phyloP scores from a whole-genome alignment of 164 flowering plant species.

The Tetracentron sinense region DNA sequence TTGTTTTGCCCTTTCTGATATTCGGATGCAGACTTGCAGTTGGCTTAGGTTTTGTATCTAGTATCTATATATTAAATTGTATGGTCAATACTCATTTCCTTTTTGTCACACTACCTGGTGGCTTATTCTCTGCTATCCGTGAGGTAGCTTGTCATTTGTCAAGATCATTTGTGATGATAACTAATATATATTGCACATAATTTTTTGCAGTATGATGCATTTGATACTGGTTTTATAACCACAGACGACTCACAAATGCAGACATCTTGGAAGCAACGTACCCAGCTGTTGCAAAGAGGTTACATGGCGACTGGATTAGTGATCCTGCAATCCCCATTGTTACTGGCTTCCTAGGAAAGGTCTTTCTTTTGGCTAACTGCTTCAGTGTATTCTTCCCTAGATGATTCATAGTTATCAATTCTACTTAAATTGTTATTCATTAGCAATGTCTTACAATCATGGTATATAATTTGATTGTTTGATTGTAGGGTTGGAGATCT shows the following conservation, averaged over 20 bases:
- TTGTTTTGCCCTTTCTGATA: neutral
- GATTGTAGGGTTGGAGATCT: slow-evolving; percentile 70
- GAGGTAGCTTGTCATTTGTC: neutral
- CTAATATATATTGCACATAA: neutral
- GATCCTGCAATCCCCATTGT: slow-evolving; percentile 94
- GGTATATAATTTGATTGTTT: slow-evolving; percentile 4
- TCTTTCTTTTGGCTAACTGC: slow-evolving; percentile 13
- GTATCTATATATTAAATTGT: neutral
- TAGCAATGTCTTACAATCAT: neutral
- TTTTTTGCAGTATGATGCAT: slow-evolving; percentile 91
- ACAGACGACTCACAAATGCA: slow-evolving; percentile 96
- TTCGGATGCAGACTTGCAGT: neutral
- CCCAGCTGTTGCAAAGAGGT: slow-evolving; percentile 90
- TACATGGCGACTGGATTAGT: slow-evolving; percentile 67
- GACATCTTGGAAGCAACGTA: slow-evolving; percentile 97
- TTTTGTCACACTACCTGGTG: neutral
- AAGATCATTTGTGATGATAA: neutral
- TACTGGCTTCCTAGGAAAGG: slow-evolving; percentile 99
- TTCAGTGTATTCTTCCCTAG: neutral
- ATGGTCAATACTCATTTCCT: neutral
- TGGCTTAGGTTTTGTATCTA: neutral
- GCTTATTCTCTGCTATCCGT: neutral
- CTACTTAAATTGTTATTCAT: neutral
- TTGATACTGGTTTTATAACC: slow-evolving; percentile 88
- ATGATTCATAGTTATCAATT: neutral